Percentiles rank a stretch among this genome's conserved stretches.
These are phyloP conservation scores for Umbelopsis isabellina DNA, from an alignment of 192 early-diverging fungal species.

Conservation along the genomic window DNA sequence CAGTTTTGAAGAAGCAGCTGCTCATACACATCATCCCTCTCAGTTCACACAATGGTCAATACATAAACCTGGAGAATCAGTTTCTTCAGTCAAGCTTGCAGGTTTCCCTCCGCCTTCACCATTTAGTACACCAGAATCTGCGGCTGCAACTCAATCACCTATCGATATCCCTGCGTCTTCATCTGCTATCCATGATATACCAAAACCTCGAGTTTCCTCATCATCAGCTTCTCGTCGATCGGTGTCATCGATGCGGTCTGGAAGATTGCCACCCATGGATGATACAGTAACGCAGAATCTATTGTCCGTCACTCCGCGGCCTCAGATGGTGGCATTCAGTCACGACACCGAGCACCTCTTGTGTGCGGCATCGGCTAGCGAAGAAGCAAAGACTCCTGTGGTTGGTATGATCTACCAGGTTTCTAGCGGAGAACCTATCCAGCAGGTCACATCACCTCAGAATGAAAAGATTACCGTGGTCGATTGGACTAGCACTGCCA, in stretches of 20 bases:
- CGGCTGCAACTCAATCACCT: conserved; percentile 16
- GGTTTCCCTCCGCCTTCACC: conserved; percentile 50
- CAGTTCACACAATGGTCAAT: conserved; percentile 57
- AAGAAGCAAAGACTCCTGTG: background rate
- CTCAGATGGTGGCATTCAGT: conserved; percentile 56
- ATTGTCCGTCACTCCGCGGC: conserved; percentile 33
- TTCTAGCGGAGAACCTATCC: conserved; percentile 43
- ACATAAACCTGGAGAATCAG: conserved; percentile 49
- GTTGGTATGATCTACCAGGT: conserved; percentile 52
- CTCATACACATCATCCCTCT: background rate
- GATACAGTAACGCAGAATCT: conserved; percentile 29
- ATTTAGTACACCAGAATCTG: conserved; percentile 1
- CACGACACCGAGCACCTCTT: conserved; percentile 58
- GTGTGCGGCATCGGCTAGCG: conserved; percentile 36
- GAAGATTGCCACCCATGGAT: conserved; percentile 8
- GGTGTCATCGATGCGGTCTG: conserved; percentile 21
- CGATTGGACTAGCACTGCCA: conserved; percentile 56
- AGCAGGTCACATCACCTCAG: conserved; percentile 45
- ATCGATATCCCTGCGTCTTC: background rate
- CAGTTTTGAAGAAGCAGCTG: background rate
- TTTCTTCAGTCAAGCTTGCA: conserved; percentile 40
- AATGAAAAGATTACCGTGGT: conserved; percentile 48
- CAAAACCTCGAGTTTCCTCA: conserved; percentile 14
- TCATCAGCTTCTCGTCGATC: conserved; percentile 23
- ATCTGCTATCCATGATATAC: background rate